Evolutionary conservation across 148 eudicot genomes (phyloP), one percentile per base, ranked within the genome.

Genomic region (Fagopyrum homotropicum): DNA sequence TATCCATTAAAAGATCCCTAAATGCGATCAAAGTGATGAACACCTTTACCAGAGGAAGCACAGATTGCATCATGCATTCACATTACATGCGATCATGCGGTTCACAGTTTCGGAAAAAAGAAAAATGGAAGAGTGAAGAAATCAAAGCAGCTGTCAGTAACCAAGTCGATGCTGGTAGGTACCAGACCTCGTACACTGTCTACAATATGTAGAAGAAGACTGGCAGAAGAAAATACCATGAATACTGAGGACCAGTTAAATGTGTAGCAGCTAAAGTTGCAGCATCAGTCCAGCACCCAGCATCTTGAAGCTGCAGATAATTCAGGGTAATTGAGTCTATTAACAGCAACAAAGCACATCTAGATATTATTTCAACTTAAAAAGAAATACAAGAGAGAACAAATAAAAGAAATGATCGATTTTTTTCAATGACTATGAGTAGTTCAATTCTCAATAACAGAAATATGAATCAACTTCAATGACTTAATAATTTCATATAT

Each of bases 221-320:
- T 14, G 11, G 76, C 61, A 71, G 79, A 75, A 75, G 73, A 69
- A 77, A 40, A 45, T 54, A 95, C 99, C 99, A 84, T 73, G 97
- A 91, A 83, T 95, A 95, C 80, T 92, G 97, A 74, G 99, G 86
- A 80, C 99, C 99, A 79, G 90, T 86, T 73, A 95, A 82, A 86
- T 95, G 99, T 74, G 99, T 88, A 56, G 99, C 97, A 71, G 99
- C 99, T 79, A 95, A 85, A 66, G 99, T 95, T 85, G 99, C 99
- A 81, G 99, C 99, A 84, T 95, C 99, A 5, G 96, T 92, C 99
- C 99, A 92, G 81, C 92, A 92, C 76, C 99, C 99, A 77, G 99
- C 99, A 86, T 95, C 99, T 84, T 95, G 99, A 74, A 95, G 88
- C 99, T 95, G 90, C 82, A 81, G 75, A 77, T 29, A 47, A 77